These are phyloP conservation scores for Termitomyces sp. DNA, from an alignment of 768 basidiomycete genomes.

Conservation along the genomic window DNA sequence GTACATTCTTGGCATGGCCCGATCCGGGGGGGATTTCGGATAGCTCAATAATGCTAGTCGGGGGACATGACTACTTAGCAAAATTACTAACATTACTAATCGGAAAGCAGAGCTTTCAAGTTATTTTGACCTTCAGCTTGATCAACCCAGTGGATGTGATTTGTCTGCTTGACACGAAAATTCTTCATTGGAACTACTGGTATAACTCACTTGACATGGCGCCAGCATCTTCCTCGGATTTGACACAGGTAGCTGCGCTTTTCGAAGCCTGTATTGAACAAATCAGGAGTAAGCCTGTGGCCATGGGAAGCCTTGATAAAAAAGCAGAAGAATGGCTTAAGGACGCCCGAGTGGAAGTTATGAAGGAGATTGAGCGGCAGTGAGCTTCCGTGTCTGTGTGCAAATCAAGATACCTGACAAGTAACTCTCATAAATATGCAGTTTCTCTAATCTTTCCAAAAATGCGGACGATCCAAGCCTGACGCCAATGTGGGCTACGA, in stretches of 20 bases:
- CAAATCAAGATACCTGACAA: background rate
- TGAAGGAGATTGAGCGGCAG: background rate
- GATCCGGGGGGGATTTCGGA: too few species aligned
- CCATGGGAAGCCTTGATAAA: background rate
- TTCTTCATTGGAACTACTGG: background rate
- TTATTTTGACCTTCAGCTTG: too few species aligned
- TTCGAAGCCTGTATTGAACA: background rate
- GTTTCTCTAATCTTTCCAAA: background rate
- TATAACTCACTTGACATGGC: background rate
- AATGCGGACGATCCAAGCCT: background rate
- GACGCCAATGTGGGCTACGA: background rate
- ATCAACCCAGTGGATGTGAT: too few species aligned
- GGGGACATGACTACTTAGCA: too few species aligned
- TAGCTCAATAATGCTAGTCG: too few species aligned
- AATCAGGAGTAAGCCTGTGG: background rate
- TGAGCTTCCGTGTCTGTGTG: background rate
- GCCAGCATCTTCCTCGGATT: background rate
- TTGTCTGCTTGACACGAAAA: too few species aligned
- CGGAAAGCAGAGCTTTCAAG: too few species aligned
- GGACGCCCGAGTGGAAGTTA: background rate
- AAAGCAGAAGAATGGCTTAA: background rate
- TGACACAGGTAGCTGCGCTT: background rate
- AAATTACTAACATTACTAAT: too few species aligned
- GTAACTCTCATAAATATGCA: background rate
- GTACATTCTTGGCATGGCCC: too few species aligned